Evolutionary conservation across 2,329 filamentous ascomycete genomes (phyloP).

Genomic region (Fusarium nodosum): DNA sequence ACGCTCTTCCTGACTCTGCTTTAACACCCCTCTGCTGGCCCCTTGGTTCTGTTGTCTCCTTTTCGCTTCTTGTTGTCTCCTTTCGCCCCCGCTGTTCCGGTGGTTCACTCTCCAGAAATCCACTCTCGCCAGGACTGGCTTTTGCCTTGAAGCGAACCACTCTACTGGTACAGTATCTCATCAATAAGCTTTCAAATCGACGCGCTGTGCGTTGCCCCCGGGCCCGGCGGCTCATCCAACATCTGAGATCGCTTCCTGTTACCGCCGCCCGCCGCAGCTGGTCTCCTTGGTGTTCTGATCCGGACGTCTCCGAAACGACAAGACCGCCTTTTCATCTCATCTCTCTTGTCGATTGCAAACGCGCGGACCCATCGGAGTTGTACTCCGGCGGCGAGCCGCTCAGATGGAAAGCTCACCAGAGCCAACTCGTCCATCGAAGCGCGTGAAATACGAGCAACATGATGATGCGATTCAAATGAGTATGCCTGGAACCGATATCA

Average conservation of each 20-base stretch:
- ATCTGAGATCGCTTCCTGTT: conserved; percentile 34
- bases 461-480: conserved; percentile 35
- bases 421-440: conserved; percentile 49
- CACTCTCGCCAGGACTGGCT: conserved; percentile 47
- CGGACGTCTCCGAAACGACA: conserved; percentile 45
- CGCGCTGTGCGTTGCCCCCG: conserved; percentile 42
- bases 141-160: conserved; percentile 50
- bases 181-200: conserved; percentile 42
- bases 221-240: conserved; percentile 38
- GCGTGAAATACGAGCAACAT: conserved; percentile 47
- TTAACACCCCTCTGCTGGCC: conserved; percentile 46
- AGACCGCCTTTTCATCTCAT: conserved; percentile 44
- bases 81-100: conserved; percentile 46
- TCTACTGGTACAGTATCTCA: conserved; percentile 46
- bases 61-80: conserved; percentile 49
- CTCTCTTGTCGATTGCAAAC: conserved; percentile 37
- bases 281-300: conserved; percentile 35
- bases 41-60: conserved; percentile 43
- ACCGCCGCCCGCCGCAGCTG: conserved; percentile 28
- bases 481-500: conserved; percentile 32
- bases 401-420: conserved; percentile 48
- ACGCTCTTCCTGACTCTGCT: conserved; percentile 48
- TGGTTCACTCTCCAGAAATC: conserved; percentile 47
- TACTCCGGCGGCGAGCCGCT: conserved; percentile 35
- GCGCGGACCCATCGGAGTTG: conserved; percentile 37